These are phyloP conservation scores for Pezicula neosporulosa DNA, from an alignment of 2,329 filamentous ascomycete species.

Conservation along the genomic window DNA sequence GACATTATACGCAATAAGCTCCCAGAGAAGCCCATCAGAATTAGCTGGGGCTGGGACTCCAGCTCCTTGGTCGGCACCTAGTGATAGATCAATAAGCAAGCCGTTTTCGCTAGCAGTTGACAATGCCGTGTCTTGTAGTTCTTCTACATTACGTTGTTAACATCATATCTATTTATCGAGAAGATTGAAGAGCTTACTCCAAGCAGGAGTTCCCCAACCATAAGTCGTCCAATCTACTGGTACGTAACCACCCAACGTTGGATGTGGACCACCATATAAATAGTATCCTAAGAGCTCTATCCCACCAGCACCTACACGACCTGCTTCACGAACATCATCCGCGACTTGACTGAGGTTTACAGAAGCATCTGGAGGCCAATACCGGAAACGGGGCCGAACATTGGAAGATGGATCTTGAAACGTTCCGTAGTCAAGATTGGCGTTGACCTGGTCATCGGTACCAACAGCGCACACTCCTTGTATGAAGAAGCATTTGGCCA, in stretches of 20 bases:
- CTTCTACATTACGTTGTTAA: neutral
- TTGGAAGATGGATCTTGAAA: slow-evolving; percentile 2
- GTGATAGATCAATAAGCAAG: slow-evolving; percentile 39
- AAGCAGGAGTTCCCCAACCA: slow-evolving; percentile 34
- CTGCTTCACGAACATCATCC: slow-evolving; percentile 1
- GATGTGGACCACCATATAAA: neutral
- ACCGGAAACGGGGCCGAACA: slow-evolving; percentile 2
- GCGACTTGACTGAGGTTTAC: neutral
- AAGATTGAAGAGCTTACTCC: slow-evolving; percentile 1
- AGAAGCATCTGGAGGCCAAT: slow-evolving; percentile 5
- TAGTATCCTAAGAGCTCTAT: slow-evolving; percentile 2
- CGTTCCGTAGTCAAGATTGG: slow-evolving; percentile 1
- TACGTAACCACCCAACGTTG: neutral
- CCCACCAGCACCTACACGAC: neutral
- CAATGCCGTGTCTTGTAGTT: slow-evolving; percentile 13
- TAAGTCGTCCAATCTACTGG: slow-evolving; percentile 29
- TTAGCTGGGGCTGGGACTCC: slow-evolving; percentile 36
- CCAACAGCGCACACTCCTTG: neutral
- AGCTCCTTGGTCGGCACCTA: slow-evolving; percentile 44
- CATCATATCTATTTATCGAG: neutral
- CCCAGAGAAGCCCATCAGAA: slow-evolving; percentile 24
- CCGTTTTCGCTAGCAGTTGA: slow-evolving; percentile 31
- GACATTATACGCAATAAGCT: neutral
- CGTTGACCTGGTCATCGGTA: neutral
- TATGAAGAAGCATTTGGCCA: no score